A percentile compares a stretch with the other conserved stretches of the same genome.
These are phyloP conservation scores for Carex kokanica DNA, from an alignment of 176 grass and related monocot species.

Conservation along the genomic window DNA sequence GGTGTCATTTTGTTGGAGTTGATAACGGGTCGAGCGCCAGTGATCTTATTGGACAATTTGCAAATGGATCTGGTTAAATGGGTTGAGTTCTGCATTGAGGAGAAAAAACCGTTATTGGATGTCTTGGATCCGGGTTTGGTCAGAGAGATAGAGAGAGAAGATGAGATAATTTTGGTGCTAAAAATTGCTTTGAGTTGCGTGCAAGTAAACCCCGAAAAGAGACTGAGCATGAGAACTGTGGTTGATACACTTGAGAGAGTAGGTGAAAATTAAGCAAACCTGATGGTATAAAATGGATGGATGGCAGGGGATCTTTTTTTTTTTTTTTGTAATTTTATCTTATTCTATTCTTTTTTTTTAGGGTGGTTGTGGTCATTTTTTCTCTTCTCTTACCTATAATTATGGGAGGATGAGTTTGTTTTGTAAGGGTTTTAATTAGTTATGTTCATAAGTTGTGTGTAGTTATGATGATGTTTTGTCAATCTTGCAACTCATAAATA, in stretches of 20 bases:
- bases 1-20: conserved; percentile 86
- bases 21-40: conserved; percentile 55
- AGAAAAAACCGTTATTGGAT: conserved; percentile 67
- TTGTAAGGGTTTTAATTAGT: neutral
- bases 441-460: conserved; percentile 6
- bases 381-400: neutral
- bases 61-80: conserved; percentile 86
- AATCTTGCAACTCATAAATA: neutral
- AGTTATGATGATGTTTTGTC: conserved; percentile 8
- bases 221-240: conserved; percentile 59
- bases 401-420: neutral
- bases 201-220: conserved; percentile 55
- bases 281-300: neutral
- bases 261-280: neutral
- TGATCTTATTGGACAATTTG: conserved; percentile 59
- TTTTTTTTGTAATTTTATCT: neutral
- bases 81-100: conserved; percentile 83
- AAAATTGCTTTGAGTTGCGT: conserved; percentile 77
- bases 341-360: neutral
- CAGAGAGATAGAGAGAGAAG: conserved; percentile 45
- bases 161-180: conserved; percentile 70
- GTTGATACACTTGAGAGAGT: conserved; percentile 52
- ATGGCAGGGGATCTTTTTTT: neutral
- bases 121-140: conserved; percentile 68
- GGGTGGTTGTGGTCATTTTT: neutral